These are phyloP conservation scores for Uronychia setigera DNA, from an alignment of 73 alveolate species.

Conservation along the genomic window DNA sequence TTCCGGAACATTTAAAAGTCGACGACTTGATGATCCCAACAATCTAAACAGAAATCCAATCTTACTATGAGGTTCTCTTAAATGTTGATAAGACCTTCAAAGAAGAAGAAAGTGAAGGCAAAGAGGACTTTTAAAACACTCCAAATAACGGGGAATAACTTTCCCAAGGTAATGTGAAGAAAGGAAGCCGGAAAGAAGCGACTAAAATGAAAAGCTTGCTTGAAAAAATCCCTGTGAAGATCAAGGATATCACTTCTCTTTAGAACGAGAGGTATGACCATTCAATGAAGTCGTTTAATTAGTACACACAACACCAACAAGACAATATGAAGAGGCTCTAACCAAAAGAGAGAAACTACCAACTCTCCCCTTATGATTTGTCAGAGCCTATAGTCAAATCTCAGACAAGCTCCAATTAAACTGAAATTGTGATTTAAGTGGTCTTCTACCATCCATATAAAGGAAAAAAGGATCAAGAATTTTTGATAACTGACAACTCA, in stretches of 20 bases:
- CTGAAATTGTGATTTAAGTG: background rate
- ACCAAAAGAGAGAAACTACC: background rate
- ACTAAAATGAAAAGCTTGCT: background rate
- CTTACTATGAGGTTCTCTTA: background rate
- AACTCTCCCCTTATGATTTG: background rate
- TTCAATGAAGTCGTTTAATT: background rate
- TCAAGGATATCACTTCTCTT: background rate
- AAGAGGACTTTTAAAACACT: too few relatives aligned
- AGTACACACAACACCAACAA: background rate
- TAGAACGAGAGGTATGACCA: background rate
- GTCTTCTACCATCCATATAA: background rate
- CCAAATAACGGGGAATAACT: background rate
- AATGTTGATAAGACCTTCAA: background rate
- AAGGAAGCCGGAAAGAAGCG: background rate
- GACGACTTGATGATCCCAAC: background rate
- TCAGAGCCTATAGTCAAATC: background rate
- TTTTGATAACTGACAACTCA: too few relatives aligned
- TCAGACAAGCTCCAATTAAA: background rate
- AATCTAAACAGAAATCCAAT: background rate
- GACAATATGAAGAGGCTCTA: background rate
- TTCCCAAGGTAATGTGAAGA: too few relatives aligned
- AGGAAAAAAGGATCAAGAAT: too few relatives aligned
- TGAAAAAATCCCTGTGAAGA: background rate
- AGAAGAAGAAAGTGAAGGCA: too few relatives aligned
- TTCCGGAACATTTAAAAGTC: background rate